Conservation (phyloP, 345 rosid species). For the Stellera chamaejasme region DNA sequence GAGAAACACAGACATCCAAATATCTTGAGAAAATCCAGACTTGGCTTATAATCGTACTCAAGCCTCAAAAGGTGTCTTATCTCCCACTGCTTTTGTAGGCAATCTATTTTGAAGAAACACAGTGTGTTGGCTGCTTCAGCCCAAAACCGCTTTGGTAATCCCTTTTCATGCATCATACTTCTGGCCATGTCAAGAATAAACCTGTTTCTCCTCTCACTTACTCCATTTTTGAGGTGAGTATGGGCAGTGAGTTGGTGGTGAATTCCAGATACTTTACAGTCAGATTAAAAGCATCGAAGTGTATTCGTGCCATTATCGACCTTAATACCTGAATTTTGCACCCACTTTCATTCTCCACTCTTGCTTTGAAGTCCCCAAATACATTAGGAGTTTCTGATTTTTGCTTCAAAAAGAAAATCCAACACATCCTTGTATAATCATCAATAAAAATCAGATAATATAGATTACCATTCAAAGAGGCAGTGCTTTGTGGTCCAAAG, state of each 20-base stretch:
- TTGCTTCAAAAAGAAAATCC: background rate
- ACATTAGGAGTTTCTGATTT: background rate
- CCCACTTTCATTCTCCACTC: conserved; percentile 3
- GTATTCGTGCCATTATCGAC: conserved; percentile 10
- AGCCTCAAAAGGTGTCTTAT: background rate
- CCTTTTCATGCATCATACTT: background rate
- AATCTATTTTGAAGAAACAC: background rate
- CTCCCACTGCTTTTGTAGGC: too few relatives aligned
- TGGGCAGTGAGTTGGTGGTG: conserved; percentile 4
- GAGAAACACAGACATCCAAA: background rate
- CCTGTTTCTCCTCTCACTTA: background rate
- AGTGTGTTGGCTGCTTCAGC: background rate
- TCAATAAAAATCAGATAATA: background rate
- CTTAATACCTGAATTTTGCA: background rate
- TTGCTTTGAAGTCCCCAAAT: background rate
- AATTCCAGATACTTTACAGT: conserved; percentile 5
- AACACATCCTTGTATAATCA: background rate
- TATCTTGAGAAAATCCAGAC: background rate
- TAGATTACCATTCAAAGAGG: background rate
- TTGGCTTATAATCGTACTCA: background rate
- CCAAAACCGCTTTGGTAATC: background rate
- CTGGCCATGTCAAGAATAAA: background rate
- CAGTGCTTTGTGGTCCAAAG: background rate
- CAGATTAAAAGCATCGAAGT: background rate
- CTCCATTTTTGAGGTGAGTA: conserved; percentile 7